Percentiles rank a stretch among this genome's conserved stretches.
phyloP scores from a whole-genome alignment of 2,329 filamentous ascomycete species.

The Parafenestella ontariensis region DNA sequence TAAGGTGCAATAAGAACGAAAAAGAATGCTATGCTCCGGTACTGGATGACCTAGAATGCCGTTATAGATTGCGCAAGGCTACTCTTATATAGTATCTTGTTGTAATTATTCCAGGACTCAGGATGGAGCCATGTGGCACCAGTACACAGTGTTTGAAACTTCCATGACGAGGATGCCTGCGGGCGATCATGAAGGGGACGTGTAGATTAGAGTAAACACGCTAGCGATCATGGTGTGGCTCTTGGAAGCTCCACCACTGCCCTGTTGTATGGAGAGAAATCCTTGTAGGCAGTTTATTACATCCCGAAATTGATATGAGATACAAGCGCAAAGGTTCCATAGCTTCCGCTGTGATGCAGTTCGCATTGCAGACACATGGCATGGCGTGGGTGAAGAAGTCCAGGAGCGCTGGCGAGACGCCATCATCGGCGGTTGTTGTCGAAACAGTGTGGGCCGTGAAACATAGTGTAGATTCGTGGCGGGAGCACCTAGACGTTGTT shows the following conservation, averaged over 20 bases:
- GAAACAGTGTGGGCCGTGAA: conserved; percentile 19
- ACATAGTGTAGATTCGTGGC: conserved; percentile 13
- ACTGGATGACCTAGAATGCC: conserved; percentile 19
- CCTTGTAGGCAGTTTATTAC: conserved; percentile 3
- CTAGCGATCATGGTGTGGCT: conserved; percentile 24
- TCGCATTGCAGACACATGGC: not conserved
- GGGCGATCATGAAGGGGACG: conserved; percentile 34
- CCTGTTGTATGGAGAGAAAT: conserved; percentile 11
- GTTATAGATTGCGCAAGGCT: conserved; percentile 26
- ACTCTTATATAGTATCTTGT: conserved; percentile 25
- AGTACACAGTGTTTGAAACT: conserved; percentile 27
- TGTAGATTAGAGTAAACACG: conserved; percentile 42
- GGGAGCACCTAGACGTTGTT: not conserved
- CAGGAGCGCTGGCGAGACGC: not conserved
- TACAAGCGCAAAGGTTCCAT: conserved; percentile 3
- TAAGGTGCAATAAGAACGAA: conserved; percentile 23
- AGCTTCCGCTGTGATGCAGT: not conserved
- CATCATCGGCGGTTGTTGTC: not conserved
- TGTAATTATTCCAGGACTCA: conserved; percentile 26
- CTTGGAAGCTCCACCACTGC: conserved; percentile 10
- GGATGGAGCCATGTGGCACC: conserved; percentile 13
- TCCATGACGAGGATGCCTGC: conserved; percentile 24
- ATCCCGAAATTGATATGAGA: not conserved
- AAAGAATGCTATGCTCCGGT: conserved; percentile 26
- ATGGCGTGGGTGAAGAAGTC: not conserved